Base-by-base conservation (phyloP, 208 protist species). In the Tritrichomonas musculus region DNA sequence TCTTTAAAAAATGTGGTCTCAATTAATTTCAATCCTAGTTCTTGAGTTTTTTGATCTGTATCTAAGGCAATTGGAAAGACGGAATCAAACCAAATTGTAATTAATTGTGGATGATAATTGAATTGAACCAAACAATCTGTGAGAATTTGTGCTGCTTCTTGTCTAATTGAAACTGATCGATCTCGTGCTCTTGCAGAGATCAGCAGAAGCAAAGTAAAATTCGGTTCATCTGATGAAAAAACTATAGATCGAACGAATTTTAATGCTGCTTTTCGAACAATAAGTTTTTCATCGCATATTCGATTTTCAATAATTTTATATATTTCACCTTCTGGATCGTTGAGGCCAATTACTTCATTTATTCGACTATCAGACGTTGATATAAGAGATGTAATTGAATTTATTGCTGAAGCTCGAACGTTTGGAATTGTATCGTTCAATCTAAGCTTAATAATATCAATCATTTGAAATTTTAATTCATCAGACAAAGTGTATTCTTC, bases 131-230 rank as follows among this genome's bases (percentile, higher is more conserved):
- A 30, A 53, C 73, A 84, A n/a, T 11, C 13, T 53, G 73, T 53
- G 8, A 84, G 53, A 53, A 84, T 53, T 53, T 49, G 49, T 49
- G 73, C 73, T n/a, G 73, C 73, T 84, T 84, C 73, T 84, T 84
- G 73, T 49, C 73, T 9, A 36, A 84, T 30, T 13, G 73, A 33
- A 11, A 84, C 36, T 33, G 73, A 84, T 30, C 36, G 73, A 84
- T 84, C 73, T 53, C 73, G 5, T 11, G 25, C 14, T 53, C 73
- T 9, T 39, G 20, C 73, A 53, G 73, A 36, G 53, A 84, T 84
- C 22, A 84, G 30, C 8, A 8, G 9, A n/a, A 84, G 25, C 2
- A 84, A 33, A 3, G 11, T n/a, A 53, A 47, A 84, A 33, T 8
- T 8, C 8, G 27, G n/a, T 2, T 9, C 4, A 33, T 49, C 14